These are phyloP conservation scores for Yarrowia divulgata DNA, from an alignment of 805 yeast genomes.

Conservation along the genomic window DNA sequence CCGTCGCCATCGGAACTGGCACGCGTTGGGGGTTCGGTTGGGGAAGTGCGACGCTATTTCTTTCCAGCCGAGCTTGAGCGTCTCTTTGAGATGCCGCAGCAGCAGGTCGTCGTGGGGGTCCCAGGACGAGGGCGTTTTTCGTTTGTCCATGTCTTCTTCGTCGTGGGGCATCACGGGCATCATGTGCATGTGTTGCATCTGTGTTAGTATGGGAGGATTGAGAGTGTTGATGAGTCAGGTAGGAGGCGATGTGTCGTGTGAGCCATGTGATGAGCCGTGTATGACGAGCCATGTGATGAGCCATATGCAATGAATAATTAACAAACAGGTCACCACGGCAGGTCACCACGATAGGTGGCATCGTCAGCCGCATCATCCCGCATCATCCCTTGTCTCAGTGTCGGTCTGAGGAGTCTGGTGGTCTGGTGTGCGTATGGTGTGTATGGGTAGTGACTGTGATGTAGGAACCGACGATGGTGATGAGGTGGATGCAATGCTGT, in stretches of 20 bases:
- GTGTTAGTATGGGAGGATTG: background rate
- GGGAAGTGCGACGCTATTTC: constrained; percentile 81
- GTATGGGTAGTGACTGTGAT: too few relatives aligned
- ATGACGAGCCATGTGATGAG: background rate
- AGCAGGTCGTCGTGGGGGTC: constrained; percentile 77
- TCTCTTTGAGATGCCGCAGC: constrained; percentile 78
- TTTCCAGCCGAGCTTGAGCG: constrained; percentile 86
- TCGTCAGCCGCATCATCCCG: too few relatives aligned
- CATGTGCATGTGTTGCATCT: constrained; percentile 39
- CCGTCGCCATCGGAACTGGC: constrained; percentile 89
- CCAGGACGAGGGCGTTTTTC: constrained; percentile 69
- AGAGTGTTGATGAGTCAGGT: too few relatives aligned
- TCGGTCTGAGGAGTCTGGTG: too few relatives aligned
- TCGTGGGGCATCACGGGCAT: constrained; percentile 36
- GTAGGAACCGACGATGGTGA: too few relatives aligned
- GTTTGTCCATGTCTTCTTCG: constrained; percentile 38
- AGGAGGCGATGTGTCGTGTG: too few relatives aligned
- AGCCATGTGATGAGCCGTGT: background rate
- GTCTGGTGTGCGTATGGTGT: background rate
- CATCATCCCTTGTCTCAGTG: too few relatives aligned
- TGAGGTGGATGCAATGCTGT: too few relatives aligned
- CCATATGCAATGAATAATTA: too few relatives aligned
- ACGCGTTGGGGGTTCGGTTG: constrained; percentile 85
- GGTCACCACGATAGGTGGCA: too few relatives aligned
- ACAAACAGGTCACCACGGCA: too few relatives aligned